Evolutionary conservation across 768 basidiomycete species (phyloP).

Genomic region (Mycena alexandri): DNA sequence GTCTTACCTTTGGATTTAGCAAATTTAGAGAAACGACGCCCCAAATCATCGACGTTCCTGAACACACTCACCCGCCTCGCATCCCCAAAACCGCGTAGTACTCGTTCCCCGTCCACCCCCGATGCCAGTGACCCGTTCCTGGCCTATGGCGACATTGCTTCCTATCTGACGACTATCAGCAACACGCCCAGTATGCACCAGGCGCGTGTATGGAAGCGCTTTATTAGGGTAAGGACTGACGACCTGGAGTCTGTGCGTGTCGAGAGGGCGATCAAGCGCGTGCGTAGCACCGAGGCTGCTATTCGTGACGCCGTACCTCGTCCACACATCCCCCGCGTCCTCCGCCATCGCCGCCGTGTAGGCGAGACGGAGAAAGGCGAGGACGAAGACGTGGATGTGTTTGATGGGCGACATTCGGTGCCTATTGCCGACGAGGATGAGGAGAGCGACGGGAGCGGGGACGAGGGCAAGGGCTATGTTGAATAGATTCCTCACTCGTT

Average conservation of each 20-base stretch:
- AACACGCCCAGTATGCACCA: slow-evolving; percentile 74
- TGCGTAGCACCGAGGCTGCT: too few relatives aligned
- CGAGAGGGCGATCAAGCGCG: slow-evolving; percentile 88
- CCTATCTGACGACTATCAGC: slow-evolving; percentile 84
- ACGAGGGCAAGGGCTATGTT: too few relatives aligned
- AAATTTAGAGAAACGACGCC: slow-evolving; percentile 67
- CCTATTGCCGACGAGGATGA: too few relatives aligned
- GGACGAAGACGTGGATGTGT: too few relatives aligned
- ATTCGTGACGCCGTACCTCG: too few relatives aligned
- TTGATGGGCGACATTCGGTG: too few relatives aligned
- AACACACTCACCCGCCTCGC: slow-evolving; percentile 88
- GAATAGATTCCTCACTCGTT: too few relatives aligned
- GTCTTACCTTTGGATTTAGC: slow-evolving; percentile 71
- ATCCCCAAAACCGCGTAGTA: slow-evolving; percentile 74
- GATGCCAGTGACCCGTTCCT: slow-evolving; percentile 76
- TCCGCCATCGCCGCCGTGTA: too few relatives aligned
- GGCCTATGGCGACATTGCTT: slow-evolving; percentile 68
- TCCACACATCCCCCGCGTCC: too few relatives aligned
- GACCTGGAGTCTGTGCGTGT: slow-evolving; percentile 90
- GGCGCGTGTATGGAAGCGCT: slow-evolving; percentile 85
- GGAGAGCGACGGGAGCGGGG: too few relatives aligned
- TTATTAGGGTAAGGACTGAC: slow-evolving; percentile 87
- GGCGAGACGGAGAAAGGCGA: too few relatives aligned
- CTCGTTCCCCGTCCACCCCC: slow-evolving; percentile 53
- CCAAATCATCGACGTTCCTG: slow-evolving; percentile 79